Base-by-base conservation (phyloP, 306 rosid genomes). In the Inga leiocalycina region DNA sequence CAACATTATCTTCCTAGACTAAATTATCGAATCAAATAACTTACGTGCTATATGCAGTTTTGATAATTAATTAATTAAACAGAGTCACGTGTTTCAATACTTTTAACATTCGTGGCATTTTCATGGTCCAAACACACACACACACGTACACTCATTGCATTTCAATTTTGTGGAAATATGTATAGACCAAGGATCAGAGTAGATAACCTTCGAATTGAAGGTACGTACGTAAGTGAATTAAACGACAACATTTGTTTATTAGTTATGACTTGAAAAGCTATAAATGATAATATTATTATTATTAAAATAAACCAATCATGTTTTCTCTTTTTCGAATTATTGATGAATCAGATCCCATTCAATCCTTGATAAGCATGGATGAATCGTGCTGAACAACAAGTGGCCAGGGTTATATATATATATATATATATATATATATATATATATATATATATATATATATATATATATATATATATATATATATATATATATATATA, bases 281-380 rank as follows among this genome's bases (percentile, higher is more conserved):
- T 68, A 35, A 16, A 35, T 68, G 37, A 13, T 35, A 10, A 61
- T 24, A 61, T 24, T 3, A 37, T 24, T 35, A 39, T 20, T 20
- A 20, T 15, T 15, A 41, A 4, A 20, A n/a, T 3, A 10, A 11
- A 41, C 74, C 52, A 39, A 10, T 43, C 34, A 70, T 11, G 34
- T 70, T 70, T 43, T 70, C 34, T 43, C 27, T 45, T 10, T 70
- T 16, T 32, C 37, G 43, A 10, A 4, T 4, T 20, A 57, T 22
- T 69, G 74, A 20, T 41, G 51, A 19, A n/a, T 70, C 52, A n/a
- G 75, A 70, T 70, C 52, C 34, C 34, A 70, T 52, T 70, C 43
- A 43, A 41, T 41, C 7, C 34, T 20, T 41, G 75, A 70, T 70
- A 20, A 70, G 52, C 75, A 70, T 70, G 49, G n/a, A 59, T 22